Conservation (phyloP, 176 grass and related monocot genomes). For the Pontederia paniculata region DNA sequence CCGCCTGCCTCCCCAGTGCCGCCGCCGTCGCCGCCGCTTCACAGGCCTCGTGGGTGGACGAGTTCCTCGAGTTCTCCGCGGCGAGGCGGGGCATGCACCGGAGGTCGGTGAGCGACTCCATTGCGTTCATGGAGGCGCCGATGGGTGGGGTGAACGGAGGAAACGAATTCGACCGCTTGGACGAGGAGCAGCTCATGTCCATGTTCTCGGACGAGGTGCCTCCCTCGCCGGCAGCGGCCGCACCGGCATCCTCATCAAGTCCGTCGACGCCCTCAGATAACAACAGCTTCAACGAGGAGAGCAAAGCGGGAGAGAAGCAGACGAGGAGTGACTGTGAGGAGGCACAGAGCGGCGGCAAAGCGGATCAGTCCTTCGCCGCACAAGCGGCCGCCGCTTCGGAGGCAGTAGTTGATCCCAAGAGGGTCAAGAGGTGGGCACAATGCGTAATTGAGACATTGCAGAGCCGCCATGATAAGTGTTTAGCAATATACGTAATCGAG, state of each 20-base stretch:
- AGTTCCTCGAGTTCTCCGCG: constrained; percentile 64
- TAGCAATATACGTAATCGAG: neutral
- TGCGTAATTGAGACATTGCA: neutral
- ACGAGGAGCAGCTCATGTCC: constrained; percentile 62
- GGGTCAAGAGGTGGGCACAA: constrained; percentile 52
- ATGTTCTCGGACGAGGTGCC: constrained; percentile 58
- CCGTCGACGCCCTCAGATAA: constrained; percentile 49
- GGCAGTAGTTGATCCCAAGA: constrained; percentile 44
- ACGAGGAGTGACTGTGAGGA: constrained; percentile 35
- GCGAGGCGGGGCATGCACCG: constrained; percentile 52
- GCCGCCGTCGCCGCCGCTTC: neutral
- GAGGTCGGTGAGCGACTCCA: constrained; percentile 42
- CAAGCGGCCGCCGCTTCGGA: neutral
- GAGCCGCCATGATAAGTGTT: too few species aligned
- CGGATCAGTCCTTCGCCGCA: constrained; percentile 17
- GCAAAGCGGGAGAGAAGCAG: constrained; percentile 1
- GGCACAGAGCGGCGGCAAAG: constrained; percentile 46
- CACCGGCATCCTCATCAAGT: constrained; percentile 10
- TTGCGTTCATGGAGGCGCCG: constrained; percentile 34
- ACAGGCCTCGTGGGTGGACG: constrained; percentile 49
- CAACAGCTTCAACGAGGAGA: constrained; percentile 52
- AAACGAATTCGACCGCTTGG: constrained; percentile 62
- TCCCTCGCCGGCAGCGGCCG: neutral
- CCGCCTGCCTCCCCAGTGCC: constrained; percentile 26
- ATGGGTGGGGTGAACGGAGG: constrained; percentile 2